Percentiles rank a stretch among this genome's conserved stretches.
These are phyloP conservation scores for Saccharomycopsis fibuligera DNA, from an alignment of 805 yeast species.

Conservation along the genomic window DNA sequence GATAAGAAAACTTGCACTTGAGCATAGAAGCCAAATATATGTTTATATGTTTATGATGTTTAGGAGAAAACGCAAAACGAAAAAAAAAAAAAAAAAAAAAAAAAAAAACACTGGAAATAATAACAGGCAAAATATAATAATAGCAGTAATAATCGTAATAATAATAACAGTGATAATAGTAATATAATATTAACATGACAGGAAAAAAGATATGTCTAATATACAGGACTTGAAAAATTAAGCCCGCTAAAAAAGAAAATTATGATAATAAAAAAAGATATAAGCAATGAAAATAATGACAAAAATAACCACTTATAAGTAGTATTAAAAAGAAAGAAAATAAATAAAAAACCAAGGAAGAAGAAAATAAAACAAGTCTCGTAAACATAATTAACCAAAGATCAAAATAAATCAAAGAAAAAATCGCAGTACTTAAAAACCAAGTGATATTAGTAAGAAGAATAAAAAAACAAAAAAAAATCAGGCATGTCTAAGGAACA, in stretches of 20 bases:
- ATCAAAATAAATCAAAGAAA: no score
- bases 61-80: background rate
- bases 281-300: background rate
- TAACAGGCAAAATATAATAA: background rate
- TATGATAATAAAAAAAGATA: background rate
- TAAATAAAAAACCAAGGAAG: background rate
- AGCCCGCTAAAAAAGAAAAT: background rate
- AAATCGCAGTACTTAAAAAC: no score
- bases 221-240: background rate
- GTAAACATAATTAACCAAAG: no score
- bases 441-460: background rate
- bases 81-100: no score
- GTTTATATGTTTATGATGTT: no score
- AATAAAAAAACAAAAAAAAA: background rate
- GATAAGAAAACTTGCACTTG: no score
- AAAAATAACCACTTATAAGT: background rate
- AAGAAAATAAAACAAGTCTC: no score
- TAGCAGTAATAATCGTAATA: background rate
- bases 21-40: no score
- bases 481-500: background rate
- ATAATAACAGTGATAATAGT: background rate
- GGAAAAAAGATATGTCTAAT: background rate
- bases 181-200: background rate
- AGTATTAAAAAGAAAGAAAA: background rate
- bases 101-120: no score